phyloP scores from a whole-genome alignment of 108 stramenopile genomes.

The Fragilariopsis cylindrus region DNA sequence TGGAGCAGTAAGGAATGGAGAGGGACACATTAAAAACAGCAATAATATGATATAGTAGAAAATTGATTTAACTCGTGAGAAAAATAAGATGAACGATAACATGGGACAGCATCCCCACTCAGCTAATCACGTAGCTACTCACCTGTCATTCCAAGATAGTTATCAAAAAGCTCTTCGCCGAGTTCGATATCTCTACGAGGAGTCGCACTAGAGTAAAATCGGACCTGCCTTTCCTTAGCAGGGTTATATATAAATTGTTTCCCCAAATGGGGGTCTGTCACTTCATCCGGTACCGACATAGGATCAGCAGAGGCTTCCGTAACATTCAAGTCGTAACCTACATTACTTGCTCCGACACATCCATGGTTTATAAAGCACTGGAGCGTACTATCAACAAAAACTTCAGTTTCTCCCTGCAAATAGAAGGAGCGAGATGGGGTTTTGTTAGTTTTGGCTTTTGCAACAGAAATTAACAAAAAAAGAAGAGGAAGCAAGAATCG shows the following conservation, averaged over 20 bases:
- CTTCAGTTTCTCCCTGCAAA: conserved; percentile 20
- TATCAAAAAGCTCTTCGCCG: conserved; percentile 29
- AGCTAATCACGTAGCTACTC: not conserved
- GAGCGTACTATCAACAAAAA: conserved; percentile 22
- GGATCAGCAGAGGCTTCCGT: conserved; percentile 2
- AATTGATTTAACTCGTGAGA: too few relatives aligned
- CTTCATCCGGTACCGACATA: not conserved
- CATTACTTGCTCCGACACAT: conserved; percentile 10
- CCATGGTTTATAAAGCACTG: conserved; percentile 23
- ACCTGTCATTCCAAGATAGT: conserved; percentile 15
- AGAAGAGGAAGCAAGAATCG: too few relatives aligned
- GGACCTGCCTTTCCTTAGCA: conserved; percentile 29
- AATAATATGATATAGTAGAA: not conserved
- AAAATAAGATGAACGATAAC: too few relatives aligned
- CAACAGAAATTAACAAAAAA: too few relatives aligned
- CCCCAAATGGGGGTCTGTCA: not conserved
- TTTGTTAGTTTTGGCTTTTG: too few relatives aligned
- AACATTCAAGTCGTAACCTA: conserved; percentile 9
- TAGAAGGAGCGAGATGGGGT: not conserved
- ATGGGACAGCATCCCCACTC: too few relatives aligned
- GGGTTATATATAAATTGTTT: conserved; percentile 29
- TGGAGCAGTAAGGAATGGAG: not conserved
- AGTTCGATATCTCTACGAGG: conserved; percentile 12
- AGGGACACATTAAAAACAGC: not conserved
- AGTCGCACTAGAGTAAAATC: conserved; percentile 1